A percentile compares a stretch with the other conserved stretches of the same genome.
These are phyloP conservation scores for Debaryomycetaceae sp. DNA, from an alignment of 1,139 yeast species.

Conservation along the genomic window DNA sequence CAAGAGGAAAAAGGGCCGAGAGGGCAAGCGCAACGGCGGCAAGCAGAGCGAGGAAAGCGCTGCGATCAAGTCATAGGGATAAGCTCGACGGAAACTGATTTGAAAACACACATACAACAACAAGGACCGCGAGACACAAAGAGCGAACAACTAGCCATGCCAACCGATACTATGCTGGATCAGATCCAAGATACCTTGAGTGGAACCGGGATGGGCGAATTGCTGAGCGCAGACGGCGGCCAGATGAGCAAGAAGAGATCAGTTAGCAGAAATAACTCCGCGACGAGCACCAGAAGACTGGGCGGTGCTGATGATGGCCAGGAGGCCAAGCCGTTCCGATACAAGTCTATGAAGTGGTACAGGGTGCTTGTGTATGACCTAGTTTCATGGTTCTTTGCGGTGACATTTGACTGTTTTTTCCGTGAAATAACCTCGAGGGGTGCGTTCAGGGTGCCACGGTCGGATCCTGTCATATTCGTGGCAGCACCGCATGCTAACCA, in stretches of 20 bases:
- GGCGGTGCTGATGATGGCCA: neutral
- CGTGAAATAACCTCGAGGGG: constrained; percentile 90
- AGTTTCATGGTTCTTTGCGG: constrained; percentile 44
- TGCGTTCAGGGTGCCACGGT: constrained; percentile 77
- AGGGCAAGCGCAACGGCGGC: too few relatives aligned
- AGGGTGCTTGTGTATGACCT: constrained; percentile 45
- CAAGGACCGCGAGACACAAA: too few relatives aligned
- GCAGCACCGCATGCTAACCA: constrained; percentile 99
- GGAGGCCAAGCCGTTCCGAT: constrained; percentile 1
- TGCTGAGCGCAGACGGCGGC: neutral
- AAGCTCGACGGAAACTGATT: too few relatives aligned
- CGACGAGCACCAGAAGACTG: neutral
- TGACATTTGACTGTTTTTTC: constrained; percentile 61
- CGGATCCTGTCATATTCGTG: constrained; percentile 88
- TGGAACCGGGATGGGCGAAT: neutral
- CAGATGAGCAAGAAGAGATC: too few relatives aligned
- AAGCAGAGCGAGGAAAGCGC: too few relatives aligned
- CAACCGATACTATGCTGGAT: neutral
- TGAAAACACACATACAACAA: too few relatives aligned
- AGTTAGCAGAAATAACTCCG: neutral
- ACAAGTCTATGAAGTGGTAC: constrained; percentile 21
- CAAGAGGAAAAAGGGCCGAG: too few relatives aligned
- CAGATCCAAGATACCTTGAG: neutral
- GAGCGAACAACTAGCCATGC: too few relatives aligned
- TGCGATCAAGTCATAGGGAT: too few relatives aligned